Evolutionary conservation across 1,284 basidiomycete species (phyloP), one percentile per base, ranked within the genome.

Genomic region (Moesziomyces parantarcticus): DNA sequence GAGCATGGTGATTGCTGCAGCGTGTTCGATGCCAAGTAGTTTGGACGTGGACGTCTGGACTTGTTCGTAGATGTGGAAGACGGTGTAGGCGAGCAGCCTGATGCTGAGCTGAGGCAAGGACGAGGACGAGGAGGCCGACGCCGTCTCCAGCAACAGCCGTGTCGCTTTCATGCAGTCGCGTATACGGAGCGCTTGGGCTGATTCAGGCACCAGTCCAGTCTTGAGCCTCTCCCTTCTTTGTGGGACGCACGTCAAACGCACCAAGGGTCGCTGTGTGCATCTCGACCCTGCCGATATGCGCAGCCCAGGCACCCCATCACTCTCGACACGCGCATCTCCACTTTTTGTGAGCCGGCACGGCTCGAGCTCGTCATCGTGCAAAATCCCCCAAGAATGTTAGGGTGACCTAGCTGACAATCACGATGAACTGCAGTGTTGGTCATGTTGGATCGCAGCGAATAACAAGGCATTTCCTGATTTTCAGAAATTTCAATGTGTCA

Each of bases 1-100:
- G 21, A 75, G 68, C 71, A 74, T 74, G 25, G 23, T 48, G 18
- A 2, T 55, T 22, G 1, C 2, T 11, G 29, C 4, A 13, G 4
- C 13, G 29, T 32, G 4, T 13, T 9, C 10, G 29, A 32, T 13
- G 29, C 4, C 2, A 13, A 32, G 10, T 32, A 8, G 29, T 13
- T 32, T 13, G 13, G n/a, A n/a, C n/a, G 11, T 13, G 7, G 29
- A 10, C 6, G 29, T 29, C 5, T 29, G 29, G 11, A 11, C 29
- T 29, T 4, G 29, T 32, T 13, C 10, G 29, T 13, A 13, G 29
- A 32, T 32, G 29, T 32, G 29, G 13, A 32, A 13, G 29, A 32
- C 29, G 11, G 13, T 32, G 11, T 1, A 13, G 29, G 29, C 29
- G 29, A 32, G 29, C 13, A 32, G 1, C 29, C 29, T 32, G 29